Evolutionary conservation across 176 grass and related monocot genomes (phyloP), one percentile per base, ranked within the genome.

Genomic region (Urochloa ruziziensis): DNA sequence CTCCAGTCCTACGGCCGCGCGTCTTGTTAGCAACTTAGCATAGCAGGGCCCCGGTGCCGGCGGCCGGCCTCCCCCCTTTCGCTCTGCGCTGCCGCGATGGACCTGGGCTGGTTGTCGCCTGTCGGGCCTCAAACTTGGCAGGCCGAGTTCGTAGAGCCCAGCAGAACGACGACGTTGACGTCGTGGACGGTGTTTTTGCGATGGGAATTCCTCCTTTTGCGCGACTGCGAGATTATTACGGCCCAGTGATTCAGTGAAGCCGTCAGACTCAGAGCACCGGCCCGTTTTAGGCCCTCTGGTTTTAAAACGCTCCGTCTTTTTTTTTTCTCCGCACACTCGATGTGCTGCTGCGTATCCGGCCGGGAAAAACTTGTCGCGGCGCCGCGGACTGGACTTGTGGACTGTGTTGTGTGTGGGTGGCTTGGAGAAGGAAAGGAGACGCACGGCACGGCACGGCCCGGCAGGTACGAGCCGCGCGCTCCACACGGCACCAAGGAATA

Each of bases 401-500:
- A n/a, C n/a, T n/a, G n/a, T n/a, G n/a, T n/a, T n/a, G n/a, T n/a
- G n/a, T n/a, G n/a, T n/a, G n/a, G n/a, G n/a, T n/a, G n/a, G n/a
- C 5, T 18, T n/a, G 7, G 2, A 52, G 21, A n/a, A 56, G n/a
- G 52, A 56, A 54, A 56, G 19, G n/a, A 56, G 7, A 57, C 54
- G 54, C 23, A 10, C 6, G 51, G 5, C 51, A 54, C 23, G 54
- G 23, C 23, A 10, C 54, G 54, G 23, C 5, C 44, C 18, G 9
- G 54, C 54, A 24, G 10, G 23, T 17, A 51, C 0, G 32, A 34
- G 18, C 33, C 32, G 62, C 62, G 29, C 28, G 14, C 65, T n/a
- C 65, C 4, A 2, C 28, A 83, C 32, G 44, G 70, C 19, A 71
- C 67, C 57, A 34, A 27, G 40, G 84, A 80, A 86, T 86, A 74